These are phyloP conservation scores for Paramyrothecium sp. DNA, from an alignment of 2,329 filamentous ascomycete species.

Conservation along the genomic window DNA sequence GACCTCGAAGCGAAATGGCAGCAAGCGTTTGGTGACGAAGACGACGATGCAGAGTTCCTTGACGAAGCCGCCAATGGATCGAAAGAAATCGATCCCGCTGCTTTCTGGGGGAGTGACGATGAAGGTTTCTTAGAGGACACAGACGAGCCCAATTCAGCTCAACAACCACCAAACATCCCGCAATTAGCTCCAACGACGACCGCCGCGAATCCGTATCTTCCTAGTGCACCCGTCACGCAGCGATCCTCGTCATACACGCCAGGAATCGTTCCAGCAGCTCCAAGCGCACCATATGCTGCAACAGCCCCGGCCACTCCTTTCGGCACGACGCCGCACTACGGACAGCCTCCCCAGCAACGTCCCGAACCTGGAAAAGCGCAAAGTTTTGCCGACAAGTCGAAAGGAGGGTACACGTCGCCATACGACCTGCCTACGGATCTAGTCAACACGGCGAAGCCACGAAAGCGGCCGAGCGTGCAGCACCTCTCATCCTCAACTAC, in stretches of 20 bases:
- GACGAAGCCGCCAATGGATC: constrained; percentile 49
- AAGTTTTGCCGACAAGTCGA: constrained; percentile 88
- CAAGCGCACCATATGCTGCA: constrained; percentile 17
- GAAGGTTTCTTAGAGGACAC: constrained; percentile 81
- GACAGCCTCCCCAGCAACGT: constrained; percentile 30
- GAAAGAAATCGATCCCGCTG: constrained; percentile 56
- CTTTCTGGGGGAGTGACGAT: constrained; percentile 78
- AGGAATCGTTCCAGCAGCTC: constrained; percentile 4
- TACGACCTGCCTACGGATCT: constrained; percentile 95
- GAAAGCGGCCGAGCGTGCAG: constrained; percentile 62
- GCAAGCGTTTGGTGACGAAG: constrained; percentile 73
- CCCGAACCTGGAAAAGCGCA: constrained; percentile 60
- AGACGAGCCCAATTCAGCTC: constrained; percentile 34
- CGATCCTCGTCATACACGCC: constrained; percentile 20
- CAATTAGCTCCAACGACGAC: constrained; percentile 7
- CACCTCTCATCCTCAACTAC: constrained; percentile 46
- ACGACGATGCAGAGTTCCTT: constrained; percentile 65
- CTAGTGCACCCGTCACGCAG: constrained; percentile 15
- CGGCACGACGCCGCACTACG: constrained; percentile 31
- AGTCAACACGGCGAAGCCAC: constrained; percentile 55
- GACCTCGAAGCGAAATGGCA: constrained; percentile 82
- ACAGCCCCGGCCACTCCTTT: constrained; percentile 22
- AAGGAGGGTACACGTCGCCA: constrained; percentile 88
- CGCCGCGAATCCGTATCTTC: constrained; percentile 22
- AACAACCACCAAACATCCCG: constrained; percentile 3